Evolutionary conservation across 805 yeast genomes (phyloP).

Genomic region (Scheffersomyces ergatensis): DNA sequence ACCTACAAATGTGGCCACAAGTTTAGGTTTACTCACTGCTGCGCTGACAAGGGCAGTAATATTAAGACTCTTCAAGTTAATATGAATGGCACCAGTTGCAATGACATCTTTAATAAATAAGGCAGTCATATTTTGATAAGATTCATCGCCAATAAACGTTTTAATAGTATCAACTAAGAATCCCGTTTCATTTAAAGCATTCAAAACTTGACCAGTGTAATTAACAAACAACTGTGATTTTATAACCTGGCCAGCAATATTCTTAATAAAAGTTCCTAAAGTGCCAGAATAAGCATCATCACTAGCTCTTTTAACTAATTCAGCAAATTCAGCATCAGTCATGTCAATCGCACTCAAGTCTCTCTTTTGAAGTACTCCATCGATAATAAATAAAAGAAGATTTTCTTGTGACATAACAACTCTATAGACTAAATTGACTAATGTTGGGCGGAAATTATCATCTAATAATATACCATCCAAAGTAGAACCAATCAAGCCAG

Average conservation of each 20-base stretch:
- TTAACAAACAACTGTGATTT: conserved; percentile 22
- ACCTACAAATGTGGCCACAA: conserved; percentile 16
- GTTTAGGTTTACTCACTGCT: conserved; percentile 21
- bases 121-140: conserved; percentile 36
- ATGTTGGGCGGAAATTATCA: conserved; percentile 24
- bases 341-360: conserved; percentile 3
- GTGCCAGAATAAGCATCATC: conserved; percentile 14
- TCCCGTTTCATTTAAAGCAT: conserved; percentile 41
- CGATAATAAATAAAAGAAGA: conserved; percentile 17
- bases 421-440: conserved; percentile 28
- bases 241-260: conserved; percentile 25
- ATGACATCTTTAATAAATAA: conserved; percentile 25
- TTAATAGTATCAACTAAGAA: conserved; percentile 36
- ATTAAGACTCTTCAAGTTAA: conserved; percentile 21
- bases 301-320: conserved; percentile 8
- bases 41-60: conserved; percentile 20
- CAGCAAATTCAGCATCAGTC: conserved; percentile 1
- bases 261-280: conserved; percentile 24
- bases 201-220: conserved; percentile 16
- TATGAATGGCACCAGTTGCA: conserved; percentile 22
- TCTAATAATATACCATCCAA: conserved; percentile 40
- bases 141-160: conserved; percentile 29
- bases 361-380: conserved; percentile 19
- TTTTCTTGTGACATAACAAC: conserved; percentile 30
- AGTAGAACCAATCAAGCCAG: conserved; percentile 32